These are phyloP conservation scores for Phalaenopsis equestris DNA, from an alignment of 106 monocot species.

Conservation along the genomic window DNA sequence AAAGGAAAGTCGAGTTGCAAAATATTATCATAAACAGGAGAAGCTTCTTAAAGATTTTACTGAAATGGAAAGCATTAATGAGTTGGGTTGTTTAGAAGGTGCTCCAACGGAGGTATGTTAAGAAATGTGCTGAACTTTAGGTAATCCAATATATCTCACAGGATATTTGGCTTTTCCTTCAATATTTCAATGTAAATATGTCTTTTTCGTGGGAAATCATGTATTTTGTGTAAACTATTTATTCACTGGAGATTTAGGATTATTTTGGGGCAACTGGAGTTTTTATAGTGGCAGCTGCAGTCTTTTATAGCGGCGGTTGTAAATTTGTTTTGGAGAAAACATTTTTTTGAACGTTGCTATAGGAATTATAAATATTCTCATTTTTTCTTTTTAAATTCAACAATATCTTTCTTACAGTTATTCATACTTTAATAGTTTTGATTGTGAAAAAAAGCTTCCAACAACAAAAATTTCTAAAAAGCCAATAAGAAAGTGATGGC, in stretches of 20 bases:
- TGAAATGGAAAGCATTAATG: constrained; percentile 69
- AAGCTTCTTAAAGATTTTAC: constrained; percentile 55
- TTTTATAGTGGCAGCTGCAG: no score
- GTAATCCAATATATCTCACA: neutral
- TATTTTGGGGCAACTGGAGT: neutral
- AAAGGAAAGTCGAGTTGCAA: constrained; percentile 46
- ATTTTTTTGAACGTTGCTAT: no score
- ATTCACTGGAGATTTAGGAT: neutral
- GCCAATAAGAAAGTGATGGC: no score
- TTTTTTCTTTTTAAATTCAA: no score
- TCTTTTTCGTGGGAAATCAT: neutral
- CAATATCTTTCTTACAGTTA: no score
- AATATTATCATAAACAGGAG: constrained; percentile 78
- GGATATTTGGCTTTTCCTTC: neutral
- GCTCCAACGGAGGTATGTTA: constrained; percentile 58
- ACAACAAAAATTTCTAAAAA: no score
- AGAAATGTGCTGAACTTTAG: neutral
- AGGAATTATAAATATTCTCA: no score
- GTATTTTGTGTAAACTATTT: neutral
- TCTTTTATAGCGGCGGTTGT: no score
- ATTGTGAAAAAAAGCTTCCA: no score
- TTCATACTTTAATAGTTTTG: no score
- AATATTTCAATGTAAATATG: neutral
- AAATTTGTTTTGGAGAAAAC: no score
- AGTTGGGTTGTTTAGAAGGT: constrained; percentile 34